Base-by-base conservation (phyloP, 2,329 filamentous ascomycete genomes). In the Penicillium sp. region DNA sequence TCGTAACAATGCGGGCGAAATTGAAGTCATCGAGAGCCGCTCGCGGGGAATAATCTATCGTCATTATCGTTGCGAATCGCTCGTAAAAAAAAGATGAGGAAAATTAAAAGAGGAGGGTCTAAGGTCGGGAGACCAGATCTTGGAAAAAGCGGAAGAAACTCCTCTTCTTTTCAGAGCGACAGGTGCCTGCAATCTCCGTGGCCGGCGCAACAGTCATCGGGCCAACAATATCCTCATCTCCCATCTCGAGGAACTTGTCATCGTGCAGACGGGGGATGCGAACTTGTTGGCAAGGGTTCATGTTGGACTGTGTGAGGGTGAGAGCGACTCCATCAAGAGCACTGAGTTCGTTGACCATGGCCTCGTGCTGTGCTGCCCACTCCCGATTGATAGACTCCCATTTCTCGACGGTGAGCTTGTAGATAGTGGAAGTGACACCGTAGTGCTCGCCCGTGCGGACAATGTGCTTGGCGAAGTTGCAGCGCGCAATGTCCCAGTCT, bases 141-240 rank as follows among this genome's bases (percentile, higher is more conserved):
- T 74, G 72, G 51, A 79, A 67, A 58, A 77, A 74, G 52, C 70
- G 73, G 66, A 78, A 67, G 58, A 79, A 72, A 41, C 69, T 74
- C 51, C 75, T 73, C 58, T 76, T 76, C 59, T 68, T 74, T 44
- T 72, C 62, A 7, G 73, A 72, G 35, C 74, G 74, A 52, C 75
- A 72, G 53, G 69, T 66, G 61, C 56, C 74, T 57, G 60, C 76
- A 81, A 63, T 85, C 51, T 56, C 64, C 16, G 59, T 62, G 7
- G 68, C 68, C 2, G 73, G 74, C 6, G 70, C 75, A 32, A 77
- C 76, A n/a, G 70, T 84, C 92, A 97, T 96, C 7, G 92, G 92
- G 1, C 92, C 92, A 41, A 97, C 91, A 69, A 97, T 95, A 71
- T 96, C 92, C 64, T 92, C 88, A 66, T 96, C 91, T 48, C 91